Evolutionary conservation across 805 yeast species (phyloP).

Genomic region (Starmerella tilneyi): DNA sequence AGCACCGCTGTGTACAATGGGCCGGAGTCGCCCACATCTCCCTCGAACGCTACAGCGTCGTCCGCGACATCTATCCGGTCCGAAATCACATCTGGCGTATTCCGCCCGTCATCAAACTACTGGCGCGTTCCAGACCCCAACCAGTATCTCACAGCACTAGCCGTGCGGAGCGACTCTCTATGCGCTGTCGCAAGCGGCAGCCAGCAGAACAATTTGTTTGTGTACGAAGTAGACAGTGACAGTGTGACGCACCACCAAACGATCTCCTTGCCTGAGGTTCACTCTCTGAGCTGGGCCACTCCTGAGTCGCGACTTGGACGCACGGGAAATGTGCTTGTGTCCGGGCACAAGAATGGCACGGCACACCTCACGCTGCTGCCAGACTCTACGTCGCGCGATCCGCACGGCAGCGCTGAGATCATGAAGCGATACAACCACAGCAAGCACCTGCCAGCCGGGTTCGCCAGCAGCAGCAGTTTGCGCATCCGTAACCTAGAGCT

Average conservation of each 20-base stretch:
- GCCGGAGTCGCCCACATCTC: slow-evolving; percentile 1
- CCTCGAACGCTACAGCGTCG: slow-evolving; percentile 1
- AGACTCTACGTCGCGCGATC: slow-evolving; percentile 33
- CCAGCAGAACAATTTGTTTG: slow-evolving; percentile 38
- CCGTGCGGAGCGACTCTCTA: slow-evolving; percentile 32
- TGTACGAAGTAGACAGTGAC: slow-evolving; percentile 40
- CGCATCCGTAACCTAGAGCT: slow-evolving; percentile 34
- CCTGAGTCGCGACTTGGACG: slow-evolving; percentile 29
- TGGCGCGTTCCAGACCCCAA: slow-evolving; percentile 34
- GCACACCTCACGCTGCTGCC: slow-evolving; percentile 67
- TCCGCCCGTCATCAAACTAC: slow-evolving; percentile 24
- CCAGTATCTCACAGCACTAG: slow-evolving; percentile 31
- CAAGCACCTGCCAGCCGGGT: slow-evolving; percentile 40
- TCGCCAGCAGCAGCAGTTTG: slow-evolving; percentile 23
- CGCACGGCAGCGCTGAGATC: slow-evolving; percentile 52
- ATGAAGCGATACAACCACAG: slow-evolving; percentile 69
- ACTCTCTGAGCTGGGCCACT: slow-evolving; percentile 37
- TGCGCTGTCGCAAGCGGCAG: slow-evolving; percentile 51
- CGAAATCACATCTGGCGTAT: neutral
- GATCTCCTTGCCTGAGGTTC: slow-evolving; percentile 44
- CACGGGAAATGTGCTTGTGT: slow-evolving; percentile 41
- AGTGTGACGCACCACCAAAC: slow-evolving; percentile 48
- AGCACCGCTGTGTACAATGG: neutral
- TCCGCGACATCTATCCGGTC: slow-evolving; percentile 17
- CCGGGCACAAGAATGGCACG: slow-evolving; percentile 70